Percentiles rank a stretch among this genome's conserved stretches.
These are phyloP conservation scores for Penicillium goetzii DNA, from an alignment of 495 filamentous ascomycete genomes.

Conservation along the genomic window DNA sequence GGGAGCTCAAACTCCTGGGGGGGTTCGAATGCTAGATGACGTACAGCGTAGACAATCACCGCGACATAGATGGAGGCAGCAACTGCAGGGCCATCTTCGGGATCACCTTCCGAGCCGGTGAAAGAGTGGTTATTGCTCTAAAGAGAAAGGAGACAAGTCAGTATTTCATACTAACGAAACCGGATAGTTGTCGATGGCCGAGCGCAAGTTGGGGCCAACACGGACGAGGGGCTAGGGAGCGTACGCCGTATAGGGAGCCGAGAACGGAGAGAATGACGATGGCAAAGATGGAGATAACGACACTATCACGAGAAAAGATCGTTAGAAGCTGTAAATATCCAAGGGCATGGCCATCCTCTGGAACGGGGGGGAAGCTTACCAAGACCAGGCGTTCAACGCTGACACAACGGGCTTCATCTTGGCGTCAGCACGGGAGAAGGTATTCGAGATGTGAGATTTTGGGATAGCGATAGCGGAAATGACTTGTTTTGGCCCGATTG, in stretches of 20 bases:
- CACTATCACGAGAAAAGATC: slow-evolving; percentile 50
- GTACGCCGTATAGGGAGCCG: slow-evolving; percentile 74
- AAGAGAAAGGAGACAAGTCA: slow-evolving; percentile 16
- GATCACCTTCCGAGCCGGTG: slow-evolving; percentile 74
- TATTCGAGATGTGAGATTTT: neutral
- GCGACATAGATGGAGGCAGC: slow-evolving; percentile 82
- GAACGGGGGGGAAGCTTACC: slow-evolving; percentile 54
- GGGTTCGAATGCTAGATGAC: slow-evolving; percentile 33
- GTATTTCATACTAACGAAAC: neutral
- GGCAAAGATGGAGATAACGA: slow-evolving; percentile 85
- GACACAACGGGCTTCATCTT: slow-evolving; percentile 92
- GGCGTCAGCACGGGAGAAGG: slow-evolving; percentile 25
- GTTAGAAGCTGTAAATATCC: slow-evolving; percentile 16
- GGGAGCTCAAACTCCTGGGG: neutral
- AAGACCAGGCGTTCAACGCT: slow-evolving; percentile 90
- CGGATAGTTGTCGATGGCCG: slow-evolving; percentile 7
- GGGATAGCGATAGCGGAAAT: neutral
- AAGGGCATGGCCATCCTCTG: neutral
- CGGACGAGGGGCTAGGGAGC: slow-evolving; percentile 9
- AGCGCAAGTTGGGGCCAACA: slow-evolving; percentile 14
- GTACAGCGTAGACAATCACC: slow-evolving; percentile 82
- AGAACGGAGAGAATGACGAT: slow-evolving; percentile 86
- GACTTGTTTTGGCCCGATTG: neutral
- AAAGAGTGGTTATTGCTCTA: slow-evolving; percentile 76
- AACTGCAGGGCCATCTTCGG: slow-evolving; percentile 72